These are phyloP conservation scores for Carex sylvatica DNA, from an alignment of 202 grass and related monocot genomes.

Conservation along the genomic window DNA sequence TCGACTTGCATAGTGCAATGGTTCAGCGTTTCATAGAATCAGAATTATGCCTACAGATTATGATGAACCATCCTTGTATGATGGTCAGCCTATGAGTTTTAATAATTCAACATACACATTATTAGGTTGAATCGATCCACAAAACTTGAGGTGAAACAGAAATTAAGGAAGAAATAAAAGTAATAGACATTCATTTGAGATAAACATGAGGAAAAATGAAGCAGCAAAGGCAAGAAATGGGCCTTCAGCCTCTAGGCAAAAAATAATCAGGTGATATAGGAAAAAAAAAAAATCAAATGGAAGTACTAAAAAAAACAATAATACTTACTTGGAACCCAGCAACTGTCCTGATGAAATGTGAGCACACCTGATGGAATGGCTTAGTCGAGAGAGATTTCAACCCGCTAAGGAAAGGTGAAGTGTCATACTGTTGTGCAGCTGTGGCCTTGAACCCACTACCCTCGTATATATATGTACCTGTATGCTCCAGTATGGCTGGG, in stretches of 20 bases:
- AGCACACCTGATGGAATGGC: slow-evolving; percentile 97
- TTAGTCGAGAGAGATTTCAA: slow-evolving; percentile 76
- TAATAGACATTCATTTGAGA: neutral
- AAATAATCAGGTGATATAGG: neutral
- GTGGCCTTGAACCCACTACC: slow-evolving; percentile 99
- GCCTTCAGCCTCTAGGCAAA: neutral
- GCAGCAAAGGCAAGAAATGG: neutral
- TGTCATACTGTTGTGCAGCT: slow-evolving; percentile 88
- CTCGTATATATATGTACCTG: slow-evolving; percentile 68
- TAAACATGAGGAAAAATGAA: neutral
- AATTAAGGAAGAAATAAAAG: neutral
- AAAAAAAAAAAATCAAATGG: neutral
- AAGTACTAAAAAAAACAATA: neutral
- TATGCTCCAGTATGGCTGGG: slow-evolving; percentile 83
- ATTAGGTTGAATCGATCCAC: neutral
- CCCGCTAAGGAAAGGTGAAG: slow-evolving; percentile 87
- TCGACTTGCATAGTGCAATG: neutral
- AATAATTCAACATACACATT: neutral
- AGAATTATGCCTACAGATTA: neutral
- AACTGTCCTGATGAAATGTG: slow-evolving; percentile 95
- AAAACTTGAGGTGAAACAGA: neutral
- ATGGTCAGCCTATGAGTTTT: neutral
- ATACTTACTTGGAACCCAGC: slow-evolving; percentile 90
- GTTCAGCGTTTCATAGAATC: neutral
- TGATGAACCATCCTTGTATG: neutral